Conservation (phyloP, 345 rosid species). For the Reutealis trisperma region DNA sequence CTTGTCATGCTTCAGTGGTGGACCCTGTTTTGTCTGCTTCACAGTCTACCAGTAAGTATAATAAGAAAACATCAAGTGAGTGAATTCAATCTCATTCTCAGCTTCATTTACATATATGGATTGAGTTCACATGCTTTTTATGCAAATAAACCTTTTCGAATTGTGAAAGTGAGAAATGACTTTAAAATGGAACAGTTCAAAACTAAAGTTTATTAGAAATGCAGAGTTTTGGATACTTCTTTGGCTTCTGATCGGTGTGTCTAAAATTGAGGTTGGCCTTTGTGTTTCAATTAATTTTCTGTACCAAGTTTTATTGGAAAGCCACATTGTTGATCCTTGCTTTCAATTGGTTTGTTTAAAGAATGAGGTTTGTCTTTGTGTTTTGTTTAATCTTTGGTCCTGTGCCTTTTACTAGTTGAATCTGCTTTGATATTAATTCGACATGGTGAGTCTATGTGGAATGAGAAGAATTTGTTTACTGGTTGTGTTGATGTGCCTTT, state of each 20-base stretch:
- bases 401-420: too few relatives aligned
- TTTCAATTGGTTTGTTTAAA: background rate
- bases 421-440: slow-evolving; percentile 85
- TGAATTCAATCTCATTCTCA: background rate
- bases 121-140: too few relatives aligned
- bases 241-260: background rate
- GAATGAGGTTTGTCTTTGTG: too few relatives aligned
- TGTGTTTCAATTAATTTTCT: background rate
- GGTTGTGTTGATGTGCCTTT: slow-evolving; percentile 98
- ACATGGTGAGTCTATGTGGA: slow-evolving; percentile 99
- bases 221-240: background rate
- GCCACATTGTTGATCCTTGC: background rate
- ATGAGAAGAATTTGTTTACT: slow-evolving; percentile 93
- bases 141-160: too few relatives aligned
- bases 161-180: background rate
- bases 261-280: background rate
- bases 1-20: slow-evolving; percentile 21
- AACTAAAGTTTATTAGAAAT: background rate
- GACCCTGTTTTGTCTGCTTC: slow-evolving; percentile 14
- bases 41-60: background rate
- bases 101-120: background rate
- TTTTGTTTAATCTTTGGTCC: too few relatives aligned
- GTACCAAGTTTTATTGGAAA: background rate
- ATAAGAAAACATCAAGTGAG: slow-evolving; percentile 21
- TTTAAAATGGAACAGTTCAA: background rate